Evolutionary conservation across 805 yeast genomes (phyloP), one percentile per base, ranked within the genome.

Genomic region (Pichia sporocuriosa): DNA sequence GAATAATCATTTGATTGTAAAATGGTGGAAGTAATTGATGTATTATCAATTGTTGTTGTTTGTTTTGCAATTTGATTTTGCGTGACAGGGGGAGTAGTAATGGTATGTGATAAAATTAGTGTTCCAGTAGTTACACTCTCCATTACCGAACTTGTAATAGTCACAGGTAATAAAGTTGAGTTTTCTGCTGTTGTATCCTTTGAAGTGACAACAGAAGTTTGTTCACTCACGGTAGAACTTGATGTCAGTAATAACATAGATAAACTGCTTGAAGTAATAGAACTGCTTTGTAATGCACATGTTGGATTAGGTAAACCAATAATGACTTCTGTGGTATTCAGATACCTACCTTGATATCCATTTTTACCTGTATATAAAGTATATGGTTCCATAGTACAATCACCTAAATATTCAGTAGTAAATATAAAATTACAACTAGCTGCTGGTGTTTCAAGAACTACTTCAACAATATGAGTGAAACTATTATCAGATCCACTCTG

Each of bases 241-340:
- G 26, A 24, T 8, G 10, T 24, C 11, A 11, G 11, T 8, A 8
- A 8, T 24, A 11, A 24, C 10, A 8, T 24, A 8, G 11, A 24
- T n/a, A n/a, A n/a, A n/a, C n/a, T n/a, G 26, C 26, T 24, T 28
- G 28, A 26, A 11, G 39, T 10, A 4, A 20, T 11, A 20, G 25
- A 11, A 17, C 32, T 16, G 13, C 32, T 13, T 28, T 26, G 20
- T 24, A 22, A 12, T 5, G 16, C 4, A 16, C 39, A 36, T 6
- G 35, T 19, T 2, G n/a, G 10, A 24, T 13, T n/a, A 17, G 39
- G 32, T 20, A 35, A 34, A 24, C 34, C 43, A 21, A 40, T 32
- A n/a, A 40, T 27, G 10, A 29, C 12, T 12, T 28, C 13, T n/a
- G 43, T 40, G 12, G 39, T 26, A 35, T 19, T 35, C 6, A 25